These are phyloP conservation scores for Coprinopsis cinerea DNA, from an alignment of 768 basidiomycete genomes.

Conservation along the genomic window DNA sequence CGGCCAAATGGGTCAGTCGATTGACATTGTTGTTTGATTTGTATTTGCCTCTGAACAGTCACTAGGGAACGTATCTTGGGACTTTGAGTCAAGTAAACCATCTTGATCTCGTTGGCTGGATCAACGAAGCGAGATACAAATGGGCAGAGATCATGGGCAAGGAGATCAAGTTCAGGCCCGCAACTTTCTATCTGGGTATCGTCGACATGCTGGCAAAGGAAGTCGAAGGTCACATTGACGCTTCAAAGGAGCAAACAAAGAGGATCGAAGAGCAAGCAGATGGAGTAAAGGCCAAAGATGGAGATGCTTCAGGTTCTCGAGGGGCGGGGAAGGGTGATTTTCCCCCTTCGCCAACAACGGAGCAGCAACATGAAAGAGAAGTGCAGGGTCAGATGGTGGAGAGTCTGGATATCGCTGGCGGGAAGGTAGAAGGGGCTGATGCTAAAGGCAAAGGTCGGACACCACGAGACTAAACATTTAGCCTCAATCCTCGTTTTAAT, in stretches of 20 bases:
- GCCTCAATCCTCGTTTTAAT: no score
- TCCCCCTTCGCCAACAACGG: no score
- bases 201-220: slow-evolving; percentile 72
- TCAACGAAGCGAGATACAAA: slow-evolving; percentile 82
- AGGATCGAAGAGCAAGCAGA: neutral
- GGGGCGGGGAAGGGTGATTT: neutral
- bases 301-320: neutral
- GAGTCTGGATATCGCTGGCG: slow-evolving; percentile 19
- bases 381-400: slow-evolving; percentile 21
- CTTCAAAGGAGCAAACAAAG: neutral
- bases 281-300: no score
- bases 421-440: slow-evolving; percentile 4
- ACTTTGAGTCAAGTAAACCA: slow-evolving; percentile 89
- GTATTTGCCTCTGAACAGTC: slow-evolving; percentile 1
- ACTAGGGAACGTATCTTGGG: slow-evolving; percentile 87
- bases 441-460: neutral
- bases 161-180: slow-evolving; percentile 87
- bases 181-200: slow-evolving; percentile 84
- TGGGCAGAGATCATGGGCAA: slow-evolving; percentile 86
- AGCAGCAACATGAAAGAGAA: slow-evolving; percentile 5
- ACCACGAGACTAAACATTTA: neutral
- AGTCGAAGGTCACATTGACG: slow-evolving; percentile 49
- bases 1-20: slow-evolving; percentile 70
- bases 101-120: slow-evolving; percentile 91
- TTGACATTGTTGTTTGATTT: neutral